Percentiles rank a stretch among this genome's conserved stretches.
These are phyloP conservation scores for Epichloe uncinata DNA, from an alignment of 2,329 filamentous ascomycete genomes.

Conservation along the genomic window DNA sequence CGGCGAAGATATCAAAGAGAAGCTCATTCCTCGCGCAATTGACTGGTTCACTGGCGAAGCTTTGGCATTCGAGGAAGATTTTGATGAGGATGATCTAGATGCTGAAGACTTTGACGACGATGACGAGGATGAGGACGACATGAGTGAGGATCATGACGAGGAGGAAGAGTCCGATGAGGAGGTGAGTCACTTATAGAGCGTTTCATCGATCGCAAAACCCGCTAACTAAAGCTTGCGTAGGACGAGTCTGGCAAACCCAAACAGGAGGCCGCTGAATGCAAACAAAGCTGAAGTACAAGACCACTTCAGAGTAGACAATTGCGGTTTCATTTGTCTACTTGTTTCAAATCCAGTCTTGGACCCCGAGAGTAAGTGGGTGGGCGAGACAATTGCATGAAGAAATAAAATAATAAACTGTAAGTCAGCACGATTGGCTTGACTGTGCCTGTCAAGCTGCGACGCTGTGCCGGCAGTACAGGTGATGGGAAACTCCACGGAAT, in stretches of 20 bases:
- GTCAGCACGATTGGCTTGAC: not conserved
- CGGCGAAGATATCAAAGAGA: conserved; percentile 99
- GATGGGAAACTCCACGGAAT: not conserved
- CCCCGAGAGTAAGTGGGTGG: not conserved
- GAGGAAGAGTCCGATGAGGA: conserved; percentile 70
- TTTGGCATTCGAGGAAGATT: conserved; percentile 76
- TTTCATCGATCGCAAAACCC: conserved; percentile 5
- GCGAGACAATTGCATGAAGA: conserved; percentile 1
- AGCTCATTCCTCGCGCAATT: conserved; percentile 93
- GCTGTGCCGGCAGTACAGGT: not conserved
- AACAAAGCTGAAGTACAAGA: conserved; percentile 58
- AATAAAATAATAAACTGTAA: conserved; percentile 1
- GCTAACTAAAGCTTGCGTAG: conserved; percentile 28
- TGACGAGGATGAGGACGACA: conserved; percentile 81
- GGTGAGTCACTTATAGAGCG: conserved; percentile 31
- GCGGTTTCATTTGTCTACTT: not conserved
- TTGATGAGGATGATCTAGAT: conserved; percentile 70
- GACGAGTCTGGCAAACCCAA: conserved; percentile 82
- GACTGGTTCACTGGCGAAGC: conserved; percentile 99
- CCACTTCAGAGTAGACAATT: not conserved
- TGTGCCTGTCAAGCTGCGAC: not conserved
- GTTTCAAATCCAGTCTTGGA: conserved; percentile 1
- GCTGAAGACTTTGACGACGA: conserved; percentile 30
- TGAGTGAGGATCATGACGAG: conserved; percentile 75
- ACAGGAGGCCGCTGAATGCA: conserved; percentile 90